Conservation (phyloP, 2,329 filamentous ascomycete species). For the Fusarium goolgardi region DNA sequence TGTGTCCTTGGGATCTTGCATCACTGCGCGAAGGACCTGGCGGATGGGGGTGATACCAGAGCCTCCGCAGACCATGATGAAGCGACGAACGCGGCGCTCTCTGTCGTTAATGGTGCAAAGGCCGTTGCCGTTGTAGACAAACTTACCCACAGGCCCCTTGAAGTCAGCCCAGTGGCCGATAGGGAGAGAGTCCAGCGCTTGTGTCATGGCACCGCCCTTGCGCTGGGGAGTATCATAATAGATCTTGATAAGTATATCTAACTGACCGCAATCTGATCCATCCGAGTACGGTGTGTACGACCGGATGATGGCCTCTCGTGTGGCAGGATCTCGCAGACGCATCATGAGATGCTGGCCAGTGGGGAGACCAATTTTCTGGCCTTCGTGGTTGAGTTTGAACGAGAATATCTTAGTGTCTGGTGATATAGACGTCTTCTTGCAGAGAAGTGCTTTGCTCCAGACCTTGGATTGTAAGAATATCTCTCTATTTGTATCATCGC, state of each 20-base stretch:
- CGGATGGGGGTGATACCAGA: conserved; percentile 94
- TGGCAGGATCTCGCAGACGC: conserved; percentile 77
- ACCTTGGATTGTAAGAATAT: conserved; percentile 76
- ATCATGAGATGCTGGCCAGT: conserved; percentile 90
- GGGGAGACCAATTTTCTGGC: conserved; percentile 79
- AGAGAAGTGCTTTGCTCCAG: conserved; percentile 80
- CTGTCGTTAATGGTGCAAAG: conserved; percentile 69
- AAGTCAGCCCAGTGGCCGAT: conserved; percentile 81
- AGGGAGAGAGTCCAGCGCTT: conserved; percentile 78
- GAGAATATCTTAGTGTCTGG: conserved; percentile 84
- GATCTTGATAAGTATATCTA: conserved; percentile 85
- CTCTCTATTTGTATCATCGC: conserved; percentile 58
- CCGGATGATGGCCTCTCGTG: conserved; percentile 79
- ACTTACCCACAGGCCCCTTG: conserved; percentile 89
- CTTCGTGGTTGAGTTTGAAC: conserved; percentile 78
- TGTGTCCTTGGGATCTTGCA: conserved; percentile 65
- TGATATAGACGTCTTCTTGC: conserved; percentile 76
- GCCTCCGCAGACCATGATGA: conserved; percentile 89
- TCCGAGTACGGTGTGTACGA: conserved; percentile 88
- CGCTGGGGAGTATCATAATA: conserved; percentile 71
- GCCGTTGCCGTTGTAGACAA: conserved; percentile 79
- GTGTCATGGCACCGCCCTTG: conserved; percentile 83
- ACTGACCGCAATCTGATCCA: conserved; percentile 65
- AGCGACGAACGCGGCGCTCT: conserved; percentile 68
- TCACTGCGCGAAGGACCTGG: conserved; percentile 80